Percentiles rank a stretch among this genome's conserved stretches.
Evolutionary conservation across 768 basidiomycete genomes (phyloP).

Genomic region (Trametes cubensis): DNA sequence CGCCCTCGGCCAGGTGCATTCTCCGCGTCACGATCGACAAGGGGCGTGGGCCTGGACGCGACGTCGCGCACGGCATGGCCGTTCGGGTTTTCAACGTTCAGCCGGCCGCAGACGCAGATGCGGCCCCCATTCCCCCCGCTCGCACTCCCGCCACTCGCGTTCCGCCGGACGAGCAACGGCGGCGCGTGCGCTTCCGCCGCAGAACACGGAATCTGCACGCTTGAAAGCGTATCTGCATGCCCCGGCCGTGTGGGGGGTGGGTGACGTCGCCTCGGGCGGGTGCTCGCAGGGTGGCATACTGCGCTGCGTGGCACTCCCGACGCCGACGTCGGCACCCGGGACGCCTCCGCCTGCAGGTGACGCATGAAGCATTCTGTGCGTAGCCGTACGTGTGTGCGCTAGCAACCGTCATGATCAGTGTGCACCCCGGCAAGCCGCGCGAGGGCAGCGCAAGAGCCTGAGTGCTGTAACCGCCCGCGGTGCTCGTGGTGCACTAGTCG

Average conservation of each 20-base stretch:
- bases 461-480: too few species aligned
- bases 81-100: not conserved
- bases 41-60: not conserved
- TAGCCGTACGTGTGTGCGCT: not conserved
- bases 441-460: too few species aligned
- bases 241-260: not conserved
- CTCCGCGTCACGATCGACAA: constrained; percentile 9
- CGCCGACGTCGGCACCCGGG: constrained; percentile 1
- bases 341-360: constrained; percentile 1
- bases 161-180: too few species aligned
- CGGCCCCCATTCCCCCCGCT: too few species aligned
- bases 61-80: not conserved
- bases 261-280: constrained; percentile 7
- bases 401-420: constrained; percentile 7
- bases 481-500: too few species aligned
- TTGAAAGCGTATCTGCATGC: too few species aligned
- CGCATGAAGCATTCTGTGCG: not conserved
- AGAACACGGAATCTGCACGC: too few species aligned
- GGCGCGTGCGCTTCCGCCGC: too few species aligned
- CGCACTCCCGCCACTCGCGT: too few species aligned
- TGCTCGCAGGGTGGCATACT: constrained; percentile 5
- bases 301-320: constrained; percentile 5
- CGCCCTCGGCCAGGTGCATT: not conserved
- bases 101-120: too few species aligned
- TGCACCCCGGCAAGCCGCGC: too few species aligned